phyloP scores from a whole-genome alignment of 352 stramenopile genomes.

The Albugo candida region DNA sequence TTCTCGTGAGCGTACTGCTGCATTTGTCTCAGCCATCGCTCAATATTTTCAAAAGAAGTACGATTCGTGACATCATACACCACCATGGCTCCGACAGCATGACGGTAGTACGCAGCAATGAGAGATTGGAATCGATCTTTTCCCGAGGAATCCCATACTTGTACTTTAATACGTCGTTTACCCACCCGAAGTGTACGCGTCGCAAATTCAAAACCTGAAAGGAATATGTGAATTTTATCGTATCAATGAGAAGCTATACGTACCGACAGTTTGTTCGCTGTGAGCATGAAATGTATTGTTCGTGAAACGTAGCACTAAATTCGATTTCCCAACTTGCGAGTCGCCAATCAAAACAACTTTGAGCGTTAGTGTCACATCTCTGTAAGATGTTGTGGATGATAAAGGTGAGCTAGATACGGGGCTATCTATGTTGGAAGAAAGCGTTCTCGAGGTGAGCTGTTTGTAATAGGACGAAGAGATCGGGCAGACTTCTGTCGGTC shows the following conservation, averaged over 20 bases:
- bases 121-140: constrained; percentile 84
- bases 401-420: background rate
- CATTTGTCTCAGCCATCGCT: constrained; percentile 54
- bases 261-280: constrained; percentile 54
- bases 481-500: too few species aligned
- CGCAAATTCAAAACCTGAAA: constrained; percentile 61
- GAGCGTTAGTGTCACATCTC: constrained; percentile 13
- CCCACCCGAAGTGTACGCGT: constrained; percentile 74
- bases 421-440: constrained; percentile 13
- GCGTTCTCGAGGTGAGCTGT: constrained; percentile 24
- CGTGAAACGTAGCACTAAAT: constrained; percentile 74
- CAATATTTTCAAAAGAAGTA: constrained; percentile 63
- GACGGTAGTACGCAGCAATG: constrained; percentile 82
- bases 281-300: constrained; percentile 76
- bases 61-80: constrained; percentile 86
- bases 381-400: background rate
- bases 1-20: constrained; percentile 70
- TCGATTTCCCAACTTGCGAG: constrained; percentile 75
- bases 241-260: background rate
- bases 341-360: constrained; percentile 81
- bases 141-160: constrained; percentile 79
- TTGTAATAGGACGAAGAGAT: constrained; percentile 15
- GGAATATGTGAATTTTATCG: background rate
- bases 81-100: constrained; percentile 79
- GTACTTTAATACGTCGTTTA: constrained; percentile 65